These are phyloP conservation scores for Torulaspora gathmanii DNA, from an alignment of 805 yeast genomes.

Conservation along the genomic window DNA sequence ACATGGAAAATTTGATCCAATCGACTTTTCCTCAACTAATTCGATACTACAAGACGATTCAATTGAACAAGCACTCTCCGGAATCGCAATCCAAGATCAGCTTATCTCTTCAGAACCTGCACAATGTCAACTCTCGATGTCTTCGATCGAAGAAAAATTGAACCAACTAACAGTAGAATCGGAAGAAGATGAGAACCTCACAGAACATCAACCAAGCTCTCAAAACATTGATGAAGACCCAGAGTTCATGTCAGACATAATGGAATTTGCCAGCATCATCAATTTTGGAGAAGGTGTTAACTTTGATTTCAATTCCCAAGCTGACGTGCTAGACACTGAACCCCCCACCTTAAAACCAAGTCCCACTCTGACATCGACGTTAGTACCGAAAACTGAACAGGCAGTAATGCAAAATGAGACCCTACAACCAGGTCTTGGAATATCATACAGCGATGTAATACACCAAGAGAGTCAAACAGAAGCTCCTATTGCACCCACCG, in stretches of 20 bases:
- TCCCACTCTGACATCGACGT: neutral
- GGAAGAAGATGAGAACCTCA: slow-evolving; percentile 13
- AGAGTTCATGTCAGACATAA: slow-evolving; percentile 39
- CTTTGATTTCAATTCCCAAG: slow-evolving; percentile 29
- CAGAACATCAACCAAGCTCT: neutral
- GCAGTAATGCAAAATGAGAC: neutral
- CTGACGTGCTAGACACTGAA: slow-evolving; percentile 1
- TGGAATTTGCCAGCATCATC: slow-evolving; percentile 44
- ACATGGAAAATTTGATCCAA: slow-evolving; percentile 32
- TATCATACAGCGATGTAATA: neutral
- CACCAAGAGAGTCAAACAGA: neutral
- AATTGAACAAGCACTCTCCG: neutral
- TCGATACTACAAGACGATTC: slow-evolving; percentile 1
- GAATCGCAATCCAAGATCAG: neutral
- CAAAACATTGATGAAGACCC: slow-evolving; percentile 24
- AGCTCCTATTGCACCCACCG: neutral
- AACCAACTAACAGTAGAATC: slow-evolving; percentile 23
- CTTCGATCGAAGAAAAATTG: slow-evolving; percentile 30
- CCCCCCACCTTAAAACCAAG: neutral
- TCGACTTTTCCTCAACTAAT: slow-evolving; percentile 23
- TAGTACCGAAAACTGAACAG: neutral
- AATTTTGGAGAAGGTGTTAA: slow-evolving; percentile 44
- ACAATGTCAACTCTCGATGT: slow-evolving; percentile 20
- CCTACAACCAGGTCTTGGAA: slow-evolving; percentile 2
- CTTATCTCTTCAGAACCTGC: neutral